These are phyloP conservation scores for Picochlorum sp. DNA, from an alignment of 139 green algal species.

Conservation along the genomic window DNA sequence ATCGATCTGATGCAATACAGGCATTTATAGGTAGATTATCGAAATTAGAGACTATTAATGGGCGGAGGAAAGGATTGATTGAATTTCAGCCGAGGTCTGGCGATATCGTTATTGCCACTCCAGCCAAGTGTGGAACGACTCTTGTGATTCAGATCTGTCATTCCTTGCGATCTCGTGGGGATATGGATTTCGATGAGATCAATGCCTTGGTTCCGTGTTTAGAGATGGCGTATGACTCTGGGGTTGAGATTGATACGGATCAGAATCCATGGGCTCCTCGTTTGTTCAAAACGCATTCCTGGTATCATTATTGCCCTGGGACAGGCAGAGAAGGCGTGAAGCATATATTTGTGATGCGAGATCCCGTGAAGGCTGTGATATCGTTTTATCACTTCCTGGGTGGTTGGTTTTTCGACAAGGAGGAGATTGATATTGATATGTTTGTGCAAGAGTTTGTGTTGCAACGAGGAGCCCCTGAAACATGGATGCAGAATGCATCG, in stretches of 20 bases:
- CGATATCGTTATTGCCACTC: slow-evolving; percentile 18
- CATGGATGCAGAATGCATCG: slow-evolving; percentile 20
- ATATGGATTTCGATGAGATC: slow-evolving; percentile 48
- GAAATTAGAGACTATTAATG: slow-evolving; percentile 12
- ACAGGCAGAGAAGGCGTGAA: slow-evolving; percentile 15
- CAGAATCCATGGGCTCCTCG: not conserved
- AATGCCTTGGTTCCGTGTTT: slow-evolving; percentile 29
- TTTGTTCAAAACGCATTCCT: slow-evolving; percentile 39
- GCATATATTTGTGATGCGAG: slow-evolving; percentile 27
- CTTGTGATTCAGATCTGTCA: slow-evolving; percentile 36
- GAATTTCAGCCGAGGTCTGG: not conserved
- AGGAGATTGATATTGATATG: slow-evolving; percentile 16
- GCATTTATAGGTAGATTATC: slow-evolving; percentile 3
- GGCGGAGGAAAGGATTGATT: not conserved
- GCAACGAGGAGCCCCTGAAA: slow-evolving; percentile 11
- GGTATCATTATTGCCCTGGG: slow-evolving; percentile 19
- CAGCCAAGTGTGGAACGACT: slow-evolving; percentile 33
- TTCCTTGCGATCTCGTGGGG: slow-evolving; percentile 25
- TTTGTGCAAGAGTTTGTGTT: slow-evolving; percentile 32
- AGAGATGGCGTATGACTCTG: slow-evolving; percentile 25
- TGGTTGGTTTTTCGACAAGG: slow-evolving; percentile 26
- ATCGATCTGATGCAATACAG: not conserved
- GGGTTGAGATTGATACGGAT: not conserved
- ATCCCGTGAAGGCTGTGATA: slow-evolving; percentile 25
- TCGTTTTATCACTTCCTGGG: slow-evolving; percentile 43